These are phyloP conservation scores for Leptomonas seymouri DNA, from an alignment of 208 protist genomes.

Conservation along the genomic window DNA sequence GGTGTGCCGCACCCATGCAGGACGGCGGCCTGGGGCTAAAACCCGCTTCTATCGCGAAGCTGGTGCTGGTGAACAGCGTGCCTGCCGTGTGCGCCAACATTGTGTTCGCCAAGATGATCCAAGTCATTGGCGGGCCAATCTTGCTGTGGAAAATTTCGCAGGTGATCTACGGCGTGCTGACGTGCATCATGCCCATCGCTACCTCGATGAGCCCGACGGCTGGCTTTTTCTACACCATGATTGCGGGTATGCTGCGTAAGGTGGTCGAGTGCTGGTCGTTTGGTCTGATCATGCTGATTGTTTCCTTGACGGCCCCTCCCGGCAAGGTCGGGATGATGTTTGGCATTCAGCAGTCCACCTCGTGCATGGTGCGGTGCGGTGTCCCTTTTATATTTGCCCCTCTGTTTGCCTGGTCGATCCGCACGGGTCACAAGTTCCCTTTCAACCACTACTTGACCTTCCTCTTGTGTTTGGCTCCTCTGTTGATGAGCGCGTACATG, in stretches of 20 bases:
- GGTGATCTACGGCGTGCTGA: constrained; percentile 31
- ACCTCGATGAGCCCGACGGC: constrained; percentile 18
- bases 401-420: constrained; percentile 85
- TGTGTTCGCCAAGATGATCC: constrained; percentile 39
- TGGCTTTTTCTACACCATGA: constrained; percentile 51
- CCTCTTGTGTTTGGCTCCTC: constrained; percentile 52
- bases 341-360: constrained; percentile 72
- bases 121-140: constrained; percentile 33
- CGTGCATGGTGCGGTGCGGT: constrained; percentile 61
- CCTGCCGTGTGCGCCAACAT: constrained; percentile 62
- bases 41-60: constrained; percentile 33
- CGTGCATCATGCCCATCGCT: constrained; percentile 39
- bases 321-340: constrained; percentile 74
- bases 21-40: constrained; percentile 45
- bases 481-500: constrained; percentile 39
- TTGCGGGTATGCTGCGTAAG: constrained; percentile 51
- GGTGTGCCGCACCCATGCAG: constrained; percentile 36
- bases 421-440: constrained; percentile 39
- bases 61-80: constrained; percentile 53
- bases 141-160: constrained; percentile 50
- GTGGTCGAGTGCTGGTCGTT: constrained; percentile 64
- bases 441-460: constrained; percentile 82
- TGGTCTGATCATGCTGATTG: constrained; percentile 60
- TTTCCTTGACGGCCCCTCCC: constrained; percentile 58
- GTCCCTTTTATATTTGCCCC: constrained; percentile 68